phyloP scores from a whole-genome alignment of 208 protist genomes.

The Trichomonas gallinae region DNA sequence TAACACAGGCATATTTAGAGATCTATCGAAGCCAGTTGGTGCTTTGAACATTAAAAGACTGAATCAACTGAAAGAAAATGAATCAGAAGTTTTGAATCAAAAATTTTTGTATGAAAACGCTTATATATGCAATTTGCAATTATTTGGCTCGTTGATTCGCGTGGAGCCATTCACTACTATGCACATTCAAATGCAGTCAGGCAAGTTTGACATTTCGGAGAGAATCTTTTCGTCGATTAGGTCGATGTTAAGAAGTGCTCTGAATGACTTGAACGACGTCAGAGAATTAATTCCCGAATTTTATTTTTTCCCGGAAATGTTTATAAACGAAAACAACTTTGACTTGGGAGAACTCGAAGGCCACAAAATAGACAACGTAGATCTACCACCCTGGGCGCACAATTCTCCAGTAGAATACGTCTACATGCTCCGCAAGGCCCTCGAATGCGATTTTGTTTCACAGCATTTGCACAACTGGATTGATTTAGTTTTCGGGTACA shows the following conservation, averaged over 20 bases:
- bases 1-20: not conserved
- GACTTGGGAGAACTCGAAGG: constrained; percentile 32
- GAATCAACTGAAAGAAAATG: not conserved
- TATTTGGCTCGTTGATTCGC: not conserved
- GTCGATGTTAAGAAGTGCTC: not conserved
- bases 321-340: constrained; percentile 40
- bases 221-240: not conserved
- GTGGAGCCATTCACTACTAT: not conserved
- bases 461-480: not conserved
- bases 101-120: not conserved
- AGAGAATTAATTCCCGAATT: constrained; percentile 51
- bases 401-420: not conserved
- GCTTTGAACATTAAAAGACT: not conserved
- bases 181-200: not conserved
- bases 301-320: constrained; percentile 46
- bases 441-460: not conserved
- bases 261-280: not conserved
- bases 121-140: not conserved
- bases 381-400: not conserved
- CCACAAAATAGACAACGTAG: not conserved
- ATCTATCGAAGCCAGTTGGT: not conserved
- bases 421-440: not conserved
- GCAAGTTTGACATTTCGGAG: not conserved
- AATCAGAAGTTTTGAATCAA: too few species aligned
- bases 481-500: constrained; percentile 4